phyloP scores from a whole-genome alignment of 768 basidiomycete species.

The Suillus ampliporus region DNA sequence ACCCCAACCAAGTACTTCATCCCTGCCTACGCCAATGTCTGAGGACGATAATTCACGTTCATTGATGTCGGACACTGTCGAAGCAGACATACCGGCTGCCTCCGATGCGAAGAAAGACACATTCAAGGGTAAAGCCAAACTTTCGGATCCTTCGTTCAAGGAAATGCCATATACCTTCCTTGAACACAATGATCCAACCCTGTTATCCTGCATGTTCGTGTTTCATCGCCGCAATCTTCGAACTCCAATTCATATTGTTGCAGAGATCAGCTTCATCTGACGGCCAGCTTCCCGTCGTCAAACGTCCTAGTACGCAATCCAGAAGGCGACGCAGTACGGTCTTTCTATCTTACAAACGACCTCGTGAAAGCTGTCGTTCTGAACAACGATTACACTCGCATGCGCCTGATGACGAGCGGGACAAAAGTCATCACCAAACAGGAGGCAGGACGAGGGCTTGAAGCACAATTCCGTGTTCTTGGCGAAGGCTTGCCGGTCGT shows the following conservation, averaged over 20 bases:
- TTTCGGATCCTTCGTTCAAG: slow-evolving; percentile 60
- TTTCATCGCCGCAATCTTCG: slow-evolving; percentile 7
- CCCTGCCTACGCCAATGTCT: slow-evolving; percentile 3
- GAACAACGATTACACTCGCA: slow-evolving; percentile 81
- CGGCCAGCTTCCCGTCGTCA: slow-evolving; percentile 68
- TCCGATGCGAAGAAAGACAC: not conserved
- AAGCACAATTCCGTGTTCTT: slow-evolving; percentile 74
- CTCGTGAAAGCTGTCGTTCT: slow-evolving; percentile 80
- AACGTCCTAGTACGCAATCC: slow-evolving; percentile 91
- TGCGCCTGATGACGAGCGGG: slow-evolving; percentile 91
- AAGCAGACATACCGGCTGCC: slow-evolving; percentile 9
- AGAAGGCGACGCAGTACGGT: slow-evolving; percentile 69
- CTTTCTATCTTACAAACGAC: slow-evolving; percentile 88
- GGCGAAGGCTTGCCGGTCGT: slow-evolving; percentile 86
- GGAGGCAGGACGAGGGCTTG: slow-evolving; percentile 67
- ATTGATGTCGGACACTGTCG: slow-evolving; percentile 8
- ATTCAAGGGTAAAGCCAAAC: slow-evolving; percentile 16
- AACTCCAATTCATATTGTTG: not conserved
- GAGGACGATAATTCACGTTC: not conserved
- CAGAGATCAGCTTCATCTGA: slow-evolving; percentile 78
- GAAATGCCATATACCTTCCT: slow-evolving; percentile 94
- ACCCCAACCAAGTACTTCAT: slow-evolving; percentile 5
- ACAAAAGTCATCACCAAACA: slow-evolving; percentile 94
- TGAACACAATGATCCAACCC: slow-evolving; percentile 67
- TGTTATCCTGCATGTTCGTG: slow-evolving; percentile 75